Conservation (phyloP, 768 basidiomycete species). For the Russula dissimulans region DNA sequence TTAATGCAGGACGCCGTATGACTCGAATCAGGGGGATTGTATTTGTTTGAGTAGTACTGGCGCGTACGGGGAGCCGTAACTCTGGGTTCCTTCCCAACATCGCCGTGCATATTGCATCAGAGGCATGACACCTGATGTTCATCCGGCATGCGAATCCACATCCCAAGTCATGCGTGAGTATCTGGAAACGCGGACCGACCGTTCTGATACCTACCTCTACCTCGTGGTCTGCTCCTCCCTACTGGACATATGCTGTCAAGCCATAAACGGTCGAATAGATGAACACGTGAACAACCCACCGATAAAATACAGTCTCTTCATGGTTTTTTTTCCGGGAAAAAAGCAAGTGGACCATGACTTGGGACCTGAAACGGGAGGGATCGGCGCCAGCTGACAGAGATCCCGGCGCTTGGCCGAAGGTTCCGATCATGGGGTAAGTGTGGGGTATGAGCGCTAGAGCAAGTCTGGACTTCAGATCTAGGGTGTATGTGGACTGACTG, state of each 20-base stretch:
- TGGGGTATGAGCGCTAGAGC: conserved; percentile 9
- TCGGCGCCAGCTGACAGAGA: conserved; percentile 3
- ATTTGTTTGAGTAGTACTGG: neutral
- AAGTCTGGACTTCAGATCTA: conserved; percentile 6
- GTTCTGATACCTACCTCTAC: neutral
- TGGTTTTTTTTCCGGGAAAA: neutral
- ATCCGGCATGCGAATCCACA: neutral
- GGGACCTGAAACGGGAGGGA: neutral
- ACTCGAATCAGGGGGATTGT: neutral
- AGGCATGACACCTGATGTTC: neutral
- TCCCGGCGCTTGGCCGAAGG: neutral
- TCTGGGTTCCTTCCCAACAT: neutral
- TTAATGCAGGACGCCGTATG: conserved; percentile 1
- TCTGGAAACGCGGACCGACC: too few relatives aligned
- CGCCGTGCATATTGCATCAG: neutral
- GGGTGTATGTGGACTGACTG: neutral
- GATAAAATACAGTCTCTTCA: neutral
- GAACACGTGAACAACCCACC: neutral
- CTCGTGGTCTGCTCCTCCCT: neutral
- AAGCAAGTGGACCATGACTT: neutral
- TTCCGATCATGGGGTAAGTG: conserved; percentile 11
- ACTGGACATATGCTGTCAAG: neutral
- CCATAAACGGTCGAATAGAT: neutral
- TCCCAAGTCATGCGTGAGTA: too few relatives aligned
- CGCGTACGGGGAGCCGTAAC: neutral